phyloP scores from a whole-genome alignment of 306 rosid genomes.

The Dryas octopetala region DNA sequence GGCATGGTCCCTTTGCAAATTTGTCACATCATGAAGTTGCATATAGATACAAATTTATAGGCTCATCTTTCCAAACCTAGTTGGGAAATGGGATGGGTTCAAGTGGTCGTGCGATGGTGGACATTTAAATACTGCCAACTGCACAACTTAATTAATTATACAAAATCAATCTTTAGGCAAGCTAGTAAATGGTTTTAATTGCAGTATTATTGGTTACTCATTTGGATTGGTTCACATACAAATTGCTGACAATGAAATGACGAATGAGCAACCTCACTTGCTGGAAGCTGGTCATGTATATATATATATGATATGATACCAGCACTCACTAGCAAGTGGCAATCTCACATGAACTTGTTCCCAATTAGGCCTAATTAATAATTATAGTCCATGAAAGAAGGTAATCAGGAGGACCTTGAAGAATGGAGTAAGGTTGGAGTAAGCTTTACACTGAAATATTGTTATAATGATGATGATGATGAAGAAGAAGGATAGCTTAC shows the following conservation, averaged over 20 bases:
- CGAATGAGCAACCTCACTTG: no score
- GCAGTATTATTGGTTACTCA: no score
- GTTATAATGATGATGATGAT: no score
- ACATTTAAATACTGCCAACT: background rate
- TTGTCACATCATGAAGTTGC: background rate
- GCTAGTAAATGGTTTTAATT: no score
- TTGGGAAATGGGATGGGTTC: no score
- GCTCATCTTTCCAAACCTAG: no score
- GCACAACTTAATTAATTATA: background rate
- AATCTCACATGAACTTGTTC: background rate
- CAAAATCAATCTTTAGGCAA: background rate
- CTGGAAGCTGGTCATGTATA: no score
- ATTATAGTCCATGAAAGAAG: background rate
- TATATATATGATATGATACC: no score
- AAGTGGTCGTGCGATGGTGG: background rate
- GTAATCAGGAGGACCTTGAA: background rate
- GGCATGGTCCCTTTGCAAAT: background rate
- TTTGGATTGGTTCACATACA: no score
- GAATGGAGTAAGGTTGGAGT: background rate
- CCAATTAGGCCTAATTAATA: background rate
- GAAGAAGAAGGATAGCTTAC: background rate
- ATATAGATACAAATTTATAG: no score
- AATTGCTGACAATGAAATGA: no score
- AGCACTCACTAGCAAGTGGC: no score
- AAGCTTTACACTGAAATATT: background rate